Base-by-base conservation (phyloP, 208 protist genomes). In the Trypanosoma cruzi region DNA sequence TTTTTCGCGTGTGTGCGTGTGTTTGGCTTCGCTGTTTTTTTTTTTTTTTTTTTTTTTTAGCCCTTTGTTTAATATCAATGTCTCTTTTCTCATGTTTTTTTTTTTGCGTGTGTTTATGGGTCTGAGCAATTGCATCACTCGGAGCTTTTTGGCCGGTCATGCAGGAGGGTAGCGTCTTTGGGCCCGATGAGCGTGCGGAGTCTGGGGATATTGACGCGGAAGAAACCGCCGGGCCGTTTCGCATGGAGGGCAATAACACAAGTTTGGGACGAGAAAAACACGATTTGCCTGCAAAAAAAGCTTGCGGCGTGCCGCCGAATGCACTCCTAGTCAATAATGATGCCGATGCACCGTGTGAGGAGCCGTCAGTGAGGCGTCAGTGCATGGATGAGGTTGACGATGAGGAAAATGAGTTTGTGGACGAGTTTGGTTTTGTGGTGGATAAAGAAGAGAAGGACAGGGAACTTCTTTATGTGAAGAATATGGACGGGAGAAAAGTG, bases 381-480 rank as follows among this genome's bases (percentile, higher is more conserved):
- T 8, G 11, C 8, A 28, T 18, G 0, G 48, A 52, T 26, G 48
- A 22, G 48, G 48, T 24, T 8, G n/a, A 26, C 8, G 81, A 26
- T 52, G 81, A 90, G 18, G 86, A 94, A 63, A 77, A 82, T 60
- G 68, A 75, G 63, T 90, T 97, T 54, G 80, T 97, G 1, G 88
- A 97, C 75, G 89, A 97, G 82, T 97, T 97, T 67, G 92, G 92
- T 42, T 97, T 97, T 54, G 74, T 93, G 1, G 75, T 97, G 28
- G 83, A 93, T 79, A 83, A 91, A 58, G 79, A 89, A 24, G 67
- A 71, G 18, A 81, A 86, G 63, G 71, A 79, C 22, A 68, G 56
- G 63, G 86, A 95, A 29, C 77, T 88, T 32, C 72, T 82, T 57
- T 93, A 82, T 66, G 78, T 92, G 24, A 78, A 80, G 14, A 75